Evolutionary conservation across 2,329 filamentous ascomycete species (phyloP).

Genomic region (Ustulina deusta): DNA sequence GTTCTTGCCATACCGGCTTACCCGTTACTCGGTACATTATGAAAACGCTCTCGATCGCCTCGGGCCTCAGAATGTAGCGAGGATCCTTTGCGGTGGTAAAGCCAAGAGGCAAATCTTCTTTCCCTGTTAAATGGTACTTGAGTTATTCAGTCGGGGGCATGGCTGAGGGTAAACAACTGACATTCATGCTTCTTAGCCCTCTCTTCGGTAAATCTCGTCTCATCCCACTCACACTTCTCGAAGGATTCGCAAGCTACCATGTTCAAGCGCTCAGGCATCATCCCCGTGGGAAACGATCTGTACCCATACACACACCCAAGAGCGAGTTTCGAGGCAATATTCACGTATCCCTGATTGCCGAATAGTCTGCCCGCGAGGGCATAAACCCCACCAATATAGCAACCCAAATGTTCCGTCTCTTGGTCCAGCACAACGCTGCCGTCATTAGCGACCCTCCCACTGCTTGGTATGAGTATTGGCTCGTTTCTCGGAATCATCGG

Average conservation of each 20-base stretch:
- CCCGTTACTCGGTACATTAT: conserved; percentile 51
- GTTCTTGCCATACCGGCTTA: conserved; percentile 44
- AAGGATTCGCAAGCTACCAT: conserved; percentile 58
- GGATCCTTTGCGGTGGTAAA: conserved; percentile 65
- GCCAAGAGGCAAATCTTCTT: conserved; percentile 57
- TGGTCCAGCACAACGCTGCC: conserved; percentile 48
- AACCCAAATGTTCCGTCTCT: conserved; percentile 71
- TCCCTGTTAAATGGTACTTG: conserved; percentile 41
- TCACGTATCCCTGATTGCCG: conserved; percentile 63
- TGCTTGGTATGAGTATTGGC: conserved; percentile 73
- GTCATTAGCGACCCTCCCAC: conserved; percentile 53
- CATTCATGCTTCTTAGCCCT: conserved; percentile 43
- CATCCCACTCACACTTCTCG: conserved; percentile 51
- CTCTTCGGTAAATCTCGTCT: conserved; percentile 41
- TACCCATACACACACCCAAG: conserved; percentile 75
- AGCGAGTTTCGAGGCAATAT: conserved; percentile 68
- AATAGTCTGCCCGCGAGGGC: conserved; percentile 75
- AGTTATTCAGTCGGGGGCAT: not conserved
- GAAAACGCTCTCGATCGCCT: conserved; percentile 53
- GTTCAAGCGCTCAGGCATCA: conserved; percentile 71
- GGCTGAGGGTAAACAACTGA: conserved; percentile 29
- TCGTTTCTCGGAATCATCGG: conserved; percentile 70
- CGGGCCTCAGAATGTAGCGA: conserved; percentile 51
- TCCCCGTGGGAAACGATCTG: conserved; percentile 65
- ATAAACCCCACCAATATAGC: conserved; percentile 78